Evolutionary conservation across 352 stramenopile genomes (phyloP), one percentile per base, ranked within the genome.

Genomic region (Hyphochytrium catenoides): DNA sequence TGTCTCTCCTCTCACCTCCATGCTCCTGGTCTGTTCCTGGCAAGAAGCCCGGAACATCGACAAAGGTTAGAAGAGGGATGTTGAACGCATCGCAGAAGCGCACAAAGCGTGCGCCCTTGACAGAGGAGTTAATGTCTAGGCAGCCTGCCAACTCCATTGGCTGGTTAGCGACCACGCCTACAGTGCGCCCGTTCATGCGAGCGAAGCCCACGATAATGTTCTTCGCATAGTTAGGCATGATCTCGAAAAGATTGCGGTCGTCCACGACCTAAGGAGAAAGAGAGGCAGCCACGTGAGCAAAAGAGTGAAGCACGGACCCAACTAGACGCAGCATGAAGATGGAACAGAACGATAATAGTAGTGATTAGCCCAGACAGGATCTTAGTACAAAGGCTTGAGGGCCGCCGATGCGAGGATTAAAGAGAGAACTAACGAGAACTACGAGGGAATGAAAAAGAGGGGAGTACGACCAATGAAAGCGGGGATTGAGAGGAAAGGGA

Each of bases 41-140:
- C 28, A 98, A 62, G 56, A 98, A 98, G 26, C 90, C 90, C 2
- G 90, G 90, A 16, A 98, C 90, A 55, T 98, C 90, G 9, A 97
- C 90, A 47, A 98, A 88, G 11, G 88, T 97, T 14, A 97, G 55
- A 28, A 98, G 64, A 7, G 90, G 90, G 46, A 97, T 97, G 56
- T 96, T 95, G 59, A 97, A 98, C 8, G 82, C 58, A 59, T 98
- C 87, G 46, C 81, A 94, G 51, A 95, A 95, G 22, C 90, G 74
- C 39, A 98, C 89, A 46, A 98, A 98, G 33, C 91, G 65, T 9
- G 87, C 91, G 9, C 72, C 91, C 62, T 98, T 97, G 34, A 87
- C 74, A 8, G 75, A 94, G 31, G 85, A 74, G 54, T 94, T 76
- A 47, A 97, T 96, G 56, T 98, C 88, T 21, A 98, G 55, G 50